A percentile compares a stretch with the other conserved stretches of the same genome.
phyloP scores from a whole-genome alignment of 163 green algal species.

The Botryococcus braunii region DNA sequence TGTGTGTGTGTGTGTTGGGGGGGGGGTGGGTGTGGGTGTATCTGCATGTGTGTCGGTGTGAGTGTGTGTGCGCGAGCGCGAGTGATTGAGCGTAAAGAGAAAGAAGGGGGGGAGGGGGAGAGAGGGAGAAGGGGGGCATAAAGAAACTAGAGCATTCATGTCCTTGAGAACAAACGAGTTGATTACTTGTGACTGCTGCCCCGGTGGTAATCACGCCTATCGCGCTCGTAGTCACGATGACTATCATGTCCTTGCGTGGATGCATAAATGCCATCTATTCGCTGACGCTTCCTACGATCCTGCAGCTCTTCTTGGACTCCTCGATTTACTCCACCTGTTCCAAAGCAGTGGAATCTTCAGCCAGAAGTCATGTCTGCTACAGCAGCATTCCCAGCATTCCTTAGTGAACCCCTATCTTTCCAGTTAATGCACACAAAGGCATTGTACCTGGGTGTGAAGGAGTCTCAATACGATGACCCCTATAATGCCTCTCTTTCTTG shows the following conservation, averaged over 20 bases:
- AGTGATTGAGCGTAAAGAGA: too few relatives aligned
- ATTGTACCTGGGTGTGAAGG: conserved; percentile 62
- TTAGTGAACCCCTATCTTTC: background rate
- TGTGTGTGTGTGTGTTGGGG: too few relatives aligned
- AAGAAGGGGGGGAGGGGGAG: too few relatives aligned
- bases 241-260: conserved; percentile 27
- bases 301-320: conserved; percentile 29
- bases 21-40: too few relatives aligned
- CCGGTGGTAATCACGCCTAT: too few relatives aligned
- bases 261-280: conserved; percentile 33
- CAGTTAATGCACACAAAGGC: background rate
- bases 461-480: conserved; percentile 64
- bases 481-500: conserved; percentile 49
- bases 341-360: background rate
- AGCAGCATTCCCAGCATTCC: background rate
- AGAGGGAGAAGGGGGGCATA: too few relatives aligned
- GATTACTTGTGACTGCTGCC: too few relatives aligned
- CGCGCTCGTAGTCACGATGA: too few relatives aligned
- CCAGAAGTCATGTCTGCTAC: background rate
- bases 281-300: conserved; percentile 33
- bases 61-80: too few relatives aligned
- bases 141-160: too few relatives aligned
- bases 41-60: too few relatives aligned
- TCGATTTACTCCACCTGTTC: conserved; percentile 39
- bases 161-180: too few relatives aligned